These are phyloP conservation scores for Ascochyta rabiei DNA, from an alignment of 2,329 filamentous ascomycete genomes.

Conservation along the genomic window DNA sequence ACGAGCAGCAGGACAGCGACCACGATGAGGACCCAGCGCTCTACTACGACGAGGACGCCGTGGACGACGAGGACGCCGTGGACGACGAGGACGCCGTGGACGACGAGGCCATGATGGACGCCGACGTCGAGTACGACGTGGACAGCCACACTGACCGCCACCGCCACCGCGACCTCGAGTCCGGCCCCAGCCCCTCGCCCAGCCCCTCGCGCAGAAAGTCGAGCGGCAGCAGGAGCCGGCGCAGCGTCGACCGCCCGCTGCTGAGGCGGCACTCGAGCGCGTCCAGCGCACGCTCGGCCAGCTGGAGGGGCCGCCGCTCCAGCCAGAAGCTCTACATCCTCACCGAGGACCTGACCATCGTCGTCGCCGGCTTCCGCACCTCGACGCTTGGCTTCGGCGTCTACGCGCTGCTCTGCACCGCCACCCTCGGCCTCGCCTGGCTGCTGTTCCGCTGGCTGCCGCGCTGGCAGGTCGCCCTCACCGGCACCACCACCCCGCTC, in stretches of 20 bases:
- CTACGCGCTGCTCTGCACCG: slow-evolving; percentile 73
- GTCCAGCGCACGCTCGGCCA: slow-evolving; percentile 69
- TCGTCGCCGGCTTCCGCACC: slow-evolving; percentile 88
- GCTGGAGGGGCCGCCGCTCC: slow-evolving; percentile 63
- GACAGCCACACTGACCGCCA: slow-evolving; percentile 36
- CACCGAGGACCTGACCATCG: slow-evolving; percentile 93
- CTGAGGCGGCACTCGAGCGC: slow-evolving; percentile 75
- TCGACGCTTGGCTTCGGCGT: slow-evolving; percentile 69
- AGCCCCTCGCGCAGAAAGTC: slow-evolving; percentile 61
- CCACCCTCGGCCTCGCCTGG: slow-evolving; percentile 79
- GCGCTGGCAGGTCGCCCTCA: slow-evolving; percentile 78
- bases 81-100: slow-evolving; percentile 39
- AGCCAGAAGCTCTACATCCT: slow-evolving; percentile 93
- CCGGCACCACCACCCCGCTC: slow-evolving; percentile 72
- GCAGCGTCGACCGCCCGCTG: slow-evolving; percentile 65
- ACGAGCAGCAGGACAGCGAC: slow-evolving; percentile 67
- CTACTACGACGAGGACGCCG: too few relatives aligned
- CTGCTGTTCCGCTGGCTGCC: slow-evolving; percentile 90
- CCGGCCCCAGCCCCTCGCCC: slow-evolving; percentile 26
- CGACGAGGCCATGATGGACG: slow-evolving; percentile 43
- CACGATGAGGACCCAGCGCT: too few relatives aligned
- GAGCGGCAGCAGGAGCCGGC: slow-evolving; percentile 62
- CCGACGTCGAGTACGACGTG: slow-evolving; percentile 38
- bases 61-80: too few relatives aligned
- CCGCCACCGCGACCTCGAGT: slow-evolving; percentile 50